Base-by-base conservation (phyloP, 768 basidiomycete genomes). In the Stropharia rugosoannulata region DNA sequence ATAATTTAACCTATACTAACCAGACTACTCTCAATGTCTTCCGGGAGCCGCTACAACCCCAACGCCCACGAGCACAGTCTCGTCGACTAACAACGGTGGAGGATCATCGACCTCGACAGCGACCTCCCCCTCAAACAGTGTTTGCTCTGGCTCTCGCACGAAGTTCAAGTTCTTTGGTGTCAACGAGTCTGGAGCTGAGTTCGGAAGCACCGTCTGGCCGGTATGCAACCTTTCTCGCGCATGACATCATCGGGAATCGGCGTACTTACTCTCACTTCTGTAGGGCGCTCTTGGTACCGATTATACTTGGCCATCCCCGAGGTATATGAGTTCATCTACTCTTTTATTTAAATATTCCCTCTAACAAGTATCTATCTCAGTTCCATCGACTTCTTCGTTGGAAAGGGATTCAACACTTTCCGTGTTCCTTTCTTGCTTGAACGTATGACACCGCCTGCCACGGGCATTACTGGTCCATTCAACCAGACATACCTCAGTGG, bases 111-210 rank as follows among this genome's bases (percentile, higher is more conserved):
- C 49, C 19, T 63, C 71, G 10, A 58, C 67, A 2, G 64, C 74
- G 3, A 60, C 71, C 22, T 62, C 71, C 4, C 49, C 67, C 13
- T 55, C 72, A 46, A 61, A 64, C 29, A 71, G 68, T 50, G 56
- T 71, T 29, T 79, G 78, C 67, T 64, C 76, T 13, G 74, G 75
- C 16, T 60, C 66, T 2, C 66, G 67, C 61, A 83, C 80, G 44
- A 84, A 83, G 66, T 85, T 86, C 77, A 73, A 77, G 64, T 83
- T 68, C 73, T 84, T 85, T 58, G 85, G 84, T 66, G 83, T 85
- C 42, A 85, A 82, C 68, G 68, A 85, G 66, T 79, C 81, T 49
- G 82, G 83, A 60, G 84, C 83, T 40, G 84, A 86, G 66, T 86
- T 85, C 58, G 84, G 84, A 15, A 69, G 75, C 58, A 70, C 61